A percentile compares a stretch with the other conserved stretches of the same genome.
phyloP scores from a whole-genome alignment of 1,284 basidiomycete species.

The Termitomyces sp. region DNA sequence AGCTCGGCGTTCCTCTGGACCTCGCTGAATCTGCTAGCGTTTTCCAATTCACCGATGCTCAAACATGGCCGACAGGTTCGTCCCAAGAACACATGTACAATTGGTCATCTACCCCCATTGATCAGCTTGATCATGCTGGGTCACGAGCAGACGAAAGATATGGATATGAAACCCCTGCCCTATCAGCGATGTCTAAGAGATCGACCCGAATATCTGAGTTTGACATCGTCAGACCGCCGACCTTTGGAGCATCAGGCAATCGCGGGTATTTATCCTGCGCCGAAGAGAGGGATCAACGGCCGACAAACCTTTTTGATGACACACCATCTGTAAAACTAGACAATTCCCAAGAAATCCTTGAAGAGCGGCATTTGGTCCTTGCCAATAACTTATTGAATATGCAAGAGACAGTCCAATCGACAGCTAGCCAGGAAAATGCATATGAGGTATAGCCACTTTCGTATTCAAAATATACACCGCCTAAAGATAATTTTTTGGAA shows the following conservation, averaged over 20 bases:
- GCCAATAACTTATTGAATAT: background rate
- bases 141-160: constrained; percentile 1
- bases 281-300: background rate
- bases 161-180: constrained; percentile 8
- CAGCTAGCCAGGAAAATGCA: background rate
- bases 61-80: background rate
- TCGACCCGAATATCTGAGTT: constrained; percentile 19
- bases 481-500: background rate
- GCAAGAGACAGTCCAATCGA: background rate
- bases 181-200: constrained; percentile 12
- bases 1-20: constrained; percentile 25
- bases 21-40: background rate
- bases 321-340: no score
- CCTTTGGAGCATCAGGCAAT: background rate
- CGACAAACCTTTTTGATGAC: no score
- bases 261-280: background rate
- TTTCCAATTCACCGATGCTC: background rate
- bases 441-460: background rate
- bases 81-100: background rate
- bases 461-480: background rate
- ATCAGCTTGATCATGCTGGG: background rate
- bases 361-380: background rate
- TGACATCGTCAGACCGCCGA: constrained; percentile 16
- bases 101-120: background rate
- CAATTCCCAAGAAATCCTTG: background rate